Conservation (phyloP, 495 filamentous ascomycete species). For the Aspergillus nanangensis region DNA sequence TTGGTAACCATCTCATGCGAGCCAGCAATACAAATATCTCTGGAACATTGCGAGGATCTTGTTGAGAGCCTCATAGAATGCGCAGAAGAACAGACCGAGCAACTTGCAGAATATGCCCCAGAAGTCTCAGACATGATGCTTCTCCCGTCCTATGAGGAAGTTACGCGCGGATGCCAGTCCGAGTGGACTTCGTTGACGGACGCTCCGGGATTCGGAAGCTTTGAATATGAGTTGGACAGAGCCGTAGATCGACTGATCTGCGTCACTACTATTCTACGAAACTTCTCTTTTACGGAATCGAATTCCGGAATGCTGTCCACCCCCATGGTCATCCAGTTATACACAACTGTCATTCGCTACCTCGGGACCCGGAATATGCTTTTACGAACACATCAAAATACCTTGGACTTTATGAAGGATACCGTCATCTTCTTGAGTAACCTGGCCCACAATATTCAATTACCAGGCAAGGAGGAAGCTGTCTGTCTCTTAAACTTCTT, state of each 20-base stretch:
- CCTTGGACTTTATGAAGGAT: constrained; percentile 96
- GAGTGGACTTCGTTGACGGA: constrained; percentile 69
- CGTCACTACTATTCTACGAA: constrained; percentile 88
- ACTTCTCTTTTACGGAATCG: constrained; percentile 78
- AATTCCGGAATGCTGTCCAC: constrained; percentile 72
- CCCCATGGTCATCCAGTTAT: constrained; percentile 69
- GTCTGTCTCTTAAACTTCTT: constrained; percentile 83
- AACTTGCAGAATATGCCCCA: constrained; percentile 70
- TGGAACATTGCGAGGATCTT: constrained; percentile 81
- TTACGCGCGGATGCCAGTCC: constrained; percentile 66
- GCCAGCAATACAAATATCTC: constrained; percentile 51
- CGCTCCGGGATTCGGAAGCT: constrained; percentile 67
- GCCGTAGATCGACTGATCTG: constrained; percentile 84
- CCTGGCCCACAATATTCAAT: constrained; percentile 69
- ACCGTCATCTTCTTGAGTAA: constrained; percentile 85
- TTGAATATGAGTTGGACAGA: constrained; percentile 76
- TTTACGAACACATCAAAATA: constrained; percentile 72
- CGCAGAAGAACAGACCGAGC: constrained; percentile 79
- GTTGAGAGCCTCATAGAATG: constrained; percentile 86
- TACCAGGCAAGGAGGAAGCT: constrained; percentile 87
- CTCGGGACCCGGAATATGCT: constrained; percentile 88
- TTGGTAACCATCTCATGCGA: constrained; percentile 69
- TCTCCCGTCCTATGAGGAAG: constrained; percentile 80
- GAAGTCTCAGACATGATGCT: constrained; percentile 82
- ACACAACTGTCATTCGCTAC: constrained; percentile 76